These are phyloP conservation scores for Endocarpon pusillum DNA, from an alignment of 495 filamentous ascomycete species.

Conservation along the genomic window DNA sequence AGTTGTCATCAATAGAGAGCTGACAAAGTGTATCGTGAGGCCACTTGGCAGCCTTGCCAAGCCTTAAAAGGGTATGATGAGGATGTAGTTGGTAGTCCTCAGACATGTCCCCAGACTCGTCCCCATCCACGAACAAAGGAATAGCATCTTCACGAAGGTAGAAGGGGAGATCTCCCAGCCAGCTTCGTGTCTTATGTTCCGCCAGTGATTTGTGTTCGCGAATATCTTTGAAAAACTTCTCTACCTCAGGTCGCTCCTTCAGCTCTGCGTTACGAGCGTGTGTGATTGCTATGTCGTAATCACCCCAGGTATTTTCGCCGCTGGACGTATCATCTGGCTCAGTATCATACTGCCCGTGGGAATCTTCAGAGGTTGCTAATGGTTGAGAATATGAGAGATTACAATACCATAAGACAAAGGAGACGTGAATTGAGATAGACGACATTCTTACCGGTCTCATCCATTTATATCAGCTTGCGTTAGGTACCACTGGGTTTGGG, in stretches of 20 bases:
- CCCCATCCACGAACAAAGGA: background rate
- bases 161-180: background rate
- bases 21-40: too few species aligned
- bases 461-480: too few species aligned
- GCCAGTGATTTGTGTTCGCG: background rate
- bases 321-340: background rate
- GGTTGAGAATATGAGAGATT: too few species aligned
- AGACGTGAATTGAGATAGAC: too few species aligned
- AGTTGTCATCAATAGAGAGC: background rate
- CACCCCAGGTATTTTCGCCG: background rate
- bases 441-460: too few species aligned
- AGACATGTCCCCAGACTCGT: constrained; percentile 10
- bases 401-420: too few species aligned
- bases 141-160: background rate
- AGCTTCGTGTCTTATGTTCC: background rate
- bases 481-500: too few species aligned
- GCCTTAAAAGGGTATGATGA: background rate
- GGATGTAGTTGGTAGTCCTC: constrained; percentile 1
- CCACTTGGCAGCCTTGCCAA: background rate
- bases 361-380: background rate
- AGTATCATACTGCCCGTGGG: too few species aligned
- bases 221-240: background rate
- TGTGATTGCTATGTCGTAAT: background rate
- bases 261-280: background rate
- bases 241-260: background rate